Conservation (phyloP, 2,329 filamentous ascomycete species). For the Mollisia scopiformis region DNA sequence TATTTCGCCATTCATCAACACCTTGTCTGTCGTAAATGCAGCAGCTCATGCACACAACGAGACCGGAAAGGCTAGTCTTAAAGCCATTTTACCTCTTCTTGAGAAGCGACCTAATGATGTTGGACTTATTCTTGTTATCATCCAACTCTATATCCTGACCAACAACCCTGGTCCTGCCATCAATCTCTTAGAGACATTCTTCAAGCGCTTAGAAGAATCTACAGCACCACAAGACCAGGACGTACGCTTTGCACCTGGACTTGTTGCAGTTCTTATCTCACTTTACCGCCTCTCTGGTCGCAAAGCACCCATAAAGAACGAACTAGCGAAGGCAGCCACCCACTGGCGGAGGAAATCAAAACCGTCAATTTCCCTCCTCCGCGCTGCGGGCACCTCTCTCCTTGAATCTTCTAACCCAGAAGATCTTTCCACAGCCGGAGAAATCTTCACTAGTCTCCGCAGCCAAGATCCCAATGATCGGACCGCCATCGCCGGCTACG, state of each 20-base stretch:
- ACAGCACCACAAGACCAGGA: constrained; percentile 60
- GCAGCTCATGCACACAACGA: constrained; percentile 71
- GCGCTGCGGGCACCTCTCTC: constrained; percentile 81
- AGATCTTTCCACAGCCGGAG: constrained; percentile 71
- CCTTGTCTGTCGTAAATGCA: constrained; percentile 68
- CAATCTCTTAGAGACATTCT: constrained; percentile 73
- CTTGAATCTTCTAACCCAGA: constrained; percentile 72
- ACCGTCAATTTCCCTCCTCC: constrained; percentile 67
- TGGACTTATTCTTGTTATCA: constrained; percentile 76
- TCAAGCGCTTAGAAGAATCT: constrained; percentile 70
- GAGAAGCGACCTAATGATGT: constrained; percentile 79
- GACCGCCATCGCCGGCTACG: constrained; percentile 77
- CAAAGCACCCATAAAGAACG: constrained; percentile 68
- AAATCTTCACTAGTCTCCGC: constrained; percentile 78
- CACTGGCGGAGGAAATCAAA: constrained; percentile 75
- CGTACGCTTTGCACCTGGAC: constrained; percentile 79
- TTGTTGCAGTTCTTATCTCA: constrained; percentile 79
- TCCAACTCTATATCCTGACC: constrained; percentile 78
- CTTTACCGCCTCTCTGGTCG: constrained; percentile 79
- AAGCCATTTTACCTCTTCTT: constrained; percentile 68
- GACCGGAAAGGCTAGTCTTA: constrained; percentile 69
- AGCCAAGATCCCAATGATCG: constrained; percentile 67
- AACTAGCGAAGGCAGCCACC: constrained; percentile 77
- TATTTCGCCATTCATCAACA: constrained; percentile 52
- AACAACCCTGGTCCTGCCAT: constrained; percentile 76